These are phyloP conservation scores for Wallacemonas rigidus DNA, from an alignment of 208 protist species.

Conservation along the genomic window DNA sequence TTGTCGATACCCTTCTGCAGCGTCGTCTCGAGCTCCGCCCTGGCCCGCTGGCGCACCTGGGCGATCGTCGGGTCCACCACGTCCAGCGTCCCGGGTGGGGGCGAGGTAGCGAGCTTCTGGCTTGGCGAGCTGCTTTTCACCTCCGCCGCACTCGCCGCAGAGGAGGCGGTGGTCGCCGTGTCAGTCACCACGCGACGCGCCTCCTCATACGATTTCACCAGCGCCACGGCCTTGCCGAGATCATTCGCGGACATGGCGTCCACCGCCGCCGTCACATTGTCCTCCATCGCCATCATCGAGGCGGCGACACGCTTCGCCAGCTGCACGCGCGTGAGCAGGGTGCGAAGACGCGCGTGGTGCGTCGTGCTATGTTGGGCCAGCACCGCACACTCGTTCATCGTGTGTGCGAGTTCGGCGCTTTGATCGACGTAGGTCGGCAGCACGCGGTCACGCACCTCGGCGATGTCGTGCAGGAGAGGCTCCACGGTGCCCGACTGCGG, in stretches of 20 bases:
- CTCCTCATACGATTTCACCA: constrained; percentile 65
- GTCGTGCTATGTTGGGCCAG: constrained; percentile 57
- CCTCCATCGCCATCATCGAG: constrained; percentile 51
- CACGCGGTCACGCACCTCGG: constrained; percentile 42
- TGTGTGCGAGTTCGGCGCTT: constrained; percentile 45
- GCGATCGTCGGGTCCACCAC: constrained; percentile 26
- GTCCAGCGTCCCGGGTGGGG: too few species aligned
- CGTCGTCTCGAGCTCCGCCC: constrained; percentile 33
- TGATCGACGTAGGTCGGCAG: constrained; percentile 52
- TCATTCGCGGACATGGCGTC: constrained; percentile 39
- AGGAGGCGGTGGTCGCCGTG: background rate
- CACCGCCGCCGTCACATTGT: constrained; percentile 33
- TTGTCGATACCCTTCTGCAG: constrained; percentile 24
- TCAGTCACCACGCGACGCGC: constrained; percentile 40
- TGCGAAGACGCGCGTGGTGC: constrained; percentile 45
- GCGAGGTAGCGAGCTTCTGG: too few species aligned
- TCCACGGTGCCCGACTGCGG: constrained; percentile 20
- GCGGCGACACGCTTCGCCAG: constrained; percentile 48
- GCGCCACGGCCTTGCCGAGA: constrained; percentile 52
- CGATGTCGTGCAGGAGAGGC: constrained; percentile 40
- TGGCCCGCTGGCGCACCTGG: constrained; percentile 33
- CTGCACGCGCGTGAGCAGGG: constrained; percentile 59
- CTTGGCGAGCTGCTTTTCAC: background rate
- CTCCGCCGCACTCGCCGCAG: constrained; percentile 1
- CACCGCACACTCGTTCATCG: constrained; percentile 47